Conservation (phyloP, 2,329 filamentous ascomycete genomes). For the Grosmannia penicillata region DNA sequence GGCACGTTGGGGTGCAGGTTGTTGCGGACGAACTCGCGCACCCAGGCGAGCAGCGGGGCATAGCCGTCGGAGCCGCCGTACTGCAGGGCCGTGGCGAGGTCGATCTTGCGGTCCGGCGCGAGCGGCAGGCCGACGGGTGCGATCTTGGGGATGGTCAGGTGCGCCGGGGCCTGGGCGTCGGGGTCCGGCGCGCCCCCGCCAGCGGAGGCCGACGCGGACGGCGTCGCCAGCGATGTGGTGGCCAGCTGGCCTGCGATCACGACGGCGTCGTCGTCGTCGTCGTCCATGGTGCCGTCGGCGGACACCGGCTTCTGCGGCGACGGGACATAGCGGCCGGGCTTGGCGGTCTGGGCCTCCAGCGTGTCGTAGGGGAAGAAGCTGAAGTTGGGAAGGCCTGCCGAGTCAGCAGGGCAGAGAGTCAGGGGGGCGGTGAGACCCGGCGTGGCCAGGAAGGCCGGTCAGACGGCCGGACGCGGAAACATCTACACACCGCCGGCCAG, state of each 20-base stretch:
- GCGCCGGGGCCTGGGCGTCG: conserved; percentile 22
- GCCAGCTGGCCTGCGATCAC: conserved; percentile 21
- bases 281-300: conserved; percentile 19
- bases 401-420: not conserved
- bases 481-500: conserved; percentile 42
- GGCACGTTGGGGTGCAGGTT: conserved; percentile 70
- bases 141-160: conserved; percentile 59
- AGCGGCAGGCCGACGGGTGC: conserved; percentile 23
- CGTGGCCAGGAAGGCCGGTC: too few species aligned
- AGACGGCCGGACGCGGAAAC: not conserved
- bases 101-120: conserved; percentile 56
- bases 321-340: conserved; percentile 58
- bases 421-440: not conserved
- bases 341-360: conserved; percentile 66
- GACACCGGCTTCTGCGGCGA: conserved; percentile 43
- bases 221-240: conserved; percentile 11
- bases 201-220: conserved; percentile 9
- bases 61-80: conserved; percentile 78
- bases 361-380: conserved; percentile 84
- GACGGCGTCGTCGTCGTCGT: conserved; percentile 21
- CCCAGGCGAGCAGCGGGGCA: conserved; percentile 60
- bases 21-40: conserved; percentile 63
- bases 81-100: conserved; percentile 68
- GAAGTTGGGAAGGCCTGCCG: conserved; percentile 60
- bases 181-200: conserved; percentile 10